A percentile compares a stretch with the other conserved stretches of the same genome.
These are phyloP conservation scores for Periconia digitata DNA, from an alignment of 2,329 filamentous ascomycete genomes.

Conservation along the genomic window DNA sequence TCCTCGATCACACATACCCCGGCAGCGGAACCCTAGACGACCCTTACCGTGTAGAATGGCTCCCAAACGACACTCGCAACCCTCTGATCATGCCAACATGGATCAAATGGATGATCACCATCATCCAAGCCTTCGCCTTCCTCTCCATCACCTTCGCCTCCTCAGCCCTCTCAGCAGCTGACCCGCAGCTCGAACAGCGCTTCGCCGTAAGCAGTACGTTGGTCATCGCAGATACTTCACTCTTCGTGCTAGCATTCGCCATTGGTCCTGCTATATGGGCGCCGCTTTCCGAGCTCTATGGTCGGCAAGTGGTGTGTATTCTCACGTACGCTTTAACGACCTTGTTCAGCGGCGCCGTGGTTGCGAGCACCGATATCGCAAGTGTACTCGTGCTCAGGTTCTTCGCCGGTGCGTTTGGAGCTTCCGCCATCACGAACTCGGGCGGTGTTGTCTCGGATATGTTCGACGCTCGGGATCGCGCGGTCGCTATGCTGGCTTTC, in stretches of 20 bases:
- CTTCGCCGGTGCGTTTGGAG: slow-evolving; percentile 32
- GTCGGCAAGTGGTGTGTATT: slow-evolving; percentile 22
- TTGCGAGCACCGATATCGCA: slow-evolving; percentile 23
- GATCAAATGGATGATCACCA: slow-evolving; percentile 42
- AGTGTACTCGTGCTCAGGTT: slow-evolving; percentile 34
- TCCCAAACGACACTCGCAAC: slow-evolving; percentile 56
- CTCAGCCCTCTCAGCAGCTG: slow-evolving; percentile 22
- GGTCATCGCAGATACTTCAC: slow-evolving; percentile 27
- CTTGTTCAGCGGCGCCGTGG: slow-evolving; percentile 26
- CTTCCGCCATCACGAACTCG: slow-evolving; percentile 30
- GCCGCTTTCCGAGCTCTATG: slow-evolving; percentile 34
- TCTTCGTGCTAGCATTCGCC: slow-evolving; percentile 33
- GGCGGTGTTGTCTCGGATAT: slow-evolving; percentile 51
- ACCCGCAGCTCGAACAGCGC: slow-evolving; percentile 26
- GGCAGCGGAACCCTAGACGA: not conserved
- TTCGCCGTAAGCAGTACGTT: slow-evolving; percentile 21
- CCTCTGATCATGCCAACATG: slow-evolving; percentile 56
- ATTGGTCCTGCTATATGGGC: slow-evolving; percentile 29
- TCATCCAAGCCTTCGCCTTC: slow-evolving; percentile 30
- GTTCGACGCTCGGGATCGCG: slow-evolving; percentile 61
- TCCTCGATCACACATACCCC: not conserved
- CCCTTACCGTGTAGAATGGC: slow-evolving; percentile 56
- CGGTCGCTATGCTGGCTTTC: slow-evolving; percentile 62
- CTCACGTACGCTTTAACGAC: slow-evolving; percentile 24
- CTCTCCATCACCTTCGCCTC: slow-evolving; percentile 32